A percentile compares a stretch with the other conserved stretches of the same genome.
Conservation (phyloP, 1,284 basidiomycete genomes). For the Pholiota adiposa region DNA sequence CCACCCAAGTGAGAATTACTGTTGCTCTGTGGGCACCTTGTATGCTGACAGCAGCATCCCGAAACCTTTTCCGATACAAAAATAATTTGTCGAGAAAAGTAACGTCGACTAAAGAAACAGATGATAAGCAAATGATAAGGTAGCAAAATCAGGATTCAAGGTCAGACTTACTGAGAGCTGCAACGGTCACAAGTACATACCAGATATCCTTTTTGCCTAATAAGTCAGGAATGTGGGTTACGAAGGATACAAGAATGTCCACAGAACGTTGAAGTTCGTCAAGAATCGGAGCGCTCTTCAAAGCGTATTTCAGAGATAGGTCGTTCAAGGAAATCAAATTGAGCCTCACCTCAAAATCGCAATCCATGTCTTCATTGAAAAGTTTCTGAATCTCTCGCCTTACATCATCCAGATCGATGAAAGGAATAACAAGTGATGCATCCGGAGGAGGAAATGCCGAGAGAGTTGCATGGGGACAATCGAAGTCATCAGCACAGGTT, state of each 20-base stretch:
- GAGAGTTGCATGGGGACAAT: neutral
- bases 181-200: neutral
- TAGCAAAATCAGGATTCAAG: neutral
- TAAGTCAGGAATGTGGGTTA: slow-evolving; percentile 5
- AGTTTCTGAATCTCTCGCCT: slow-evolving; percentile 11
- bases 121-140: neutral
- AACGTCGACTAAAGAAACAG: slow-evolving; percentile 30
- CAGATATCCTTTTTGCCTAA: neutral
- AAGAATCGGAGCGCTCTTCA: neutral
- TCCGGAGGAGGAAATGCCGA: neutral
- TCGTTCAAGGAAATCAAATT: neutral
- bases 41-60: slow-evolving; percentile 40
- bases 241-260: slow-evolving; percentile 8
- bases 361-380: slow-evolving; percentile 1
- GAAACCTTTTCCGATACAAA: slow-evolving; percentile 50
- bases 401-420: slow-evolving; percentile 6
- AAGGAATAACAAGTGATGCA: neutral
- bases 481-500: neutral
- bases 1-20: slow-evolving; percentile 62
- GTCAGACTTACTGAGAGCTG: slow-evolving; percentile 8
- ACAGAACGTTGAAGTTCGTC: slow-evolving; percentile 12
- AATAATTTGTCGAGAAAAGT: slow-evolving; percentile 49
- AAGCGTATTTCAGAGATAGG: neutral
- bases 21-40: slow-evolving; percentile 25
- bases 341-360: slow-evolving; percentile 4